Evolutionary conservation across 179 eudicot species (phyloP).

Genomic region (Camellia oleifera): DNA sequence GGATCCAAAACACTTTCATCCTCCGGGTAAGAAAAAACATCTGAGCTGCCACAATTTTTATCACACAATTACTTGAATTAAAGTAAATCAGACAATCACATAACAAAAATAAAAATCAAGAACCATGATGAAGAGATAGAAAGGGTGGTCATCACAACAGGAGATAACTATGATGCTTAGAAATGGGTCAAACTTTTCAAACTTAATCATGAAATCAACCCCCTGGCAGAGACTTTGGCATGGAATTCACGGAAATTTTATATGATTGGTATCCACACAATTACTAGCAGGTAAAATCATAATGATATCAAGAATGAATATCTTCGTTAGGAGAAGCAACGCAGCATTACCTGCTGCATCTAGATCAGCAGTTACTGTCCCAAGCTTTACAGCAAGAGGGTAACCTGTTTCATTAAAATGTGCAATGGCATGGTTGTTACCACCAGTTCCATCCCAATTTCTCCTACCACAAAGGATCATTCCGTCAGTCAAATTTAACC

Average conservation of each 20-base stretch:
- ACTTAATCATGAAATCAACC: background rate
- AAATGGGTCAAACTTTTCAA: background rate
- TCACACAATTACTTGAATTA: slow-evolving; percentile 26
- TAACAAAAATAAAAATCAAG: background rate
- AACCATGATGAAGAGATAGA: slow-evolving; percentile 6
- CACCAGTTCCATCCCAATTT: slow-evolving; percentile 97
- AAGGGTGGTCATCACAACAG: background rate
- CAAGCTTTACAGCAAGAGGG: slow-evolving; percentile 97
- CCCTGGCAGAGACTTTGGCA: background rate
- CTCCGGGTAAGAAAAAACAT: slow-evolving; percentile 95
- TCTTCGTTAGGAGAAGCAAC: slow-evolving; percentile 12
- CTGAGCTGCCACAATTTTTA: slow-evolving; percentile 65
- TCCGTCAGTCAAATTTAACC: slow-evolving; percentile 95
- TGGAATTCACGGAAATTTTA: background rate
- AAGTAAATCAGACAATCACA: background rate
- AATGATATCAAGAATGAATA: background rate
- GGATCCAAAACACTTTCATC: slow-evolving; percentile 94
- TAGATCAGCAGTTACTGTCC: slow-evolving; percentile 88
- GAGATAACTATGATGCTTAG: background rate
- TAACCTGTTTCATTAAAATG: slow-evolving; percentile 64
- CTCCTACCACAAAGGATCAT: slow-evolving; percentile 91
- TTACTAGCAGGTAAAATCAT: background rate
- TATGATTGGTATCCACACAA: background rate
- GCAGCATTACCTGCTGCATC: slow-evolving; percentile 83
- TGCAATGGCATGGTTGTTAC: slow-evolving; percentile 93